Conservation (phyloP, 352 stramenopile genomes). For the Pythium insidiosum region DNA sequence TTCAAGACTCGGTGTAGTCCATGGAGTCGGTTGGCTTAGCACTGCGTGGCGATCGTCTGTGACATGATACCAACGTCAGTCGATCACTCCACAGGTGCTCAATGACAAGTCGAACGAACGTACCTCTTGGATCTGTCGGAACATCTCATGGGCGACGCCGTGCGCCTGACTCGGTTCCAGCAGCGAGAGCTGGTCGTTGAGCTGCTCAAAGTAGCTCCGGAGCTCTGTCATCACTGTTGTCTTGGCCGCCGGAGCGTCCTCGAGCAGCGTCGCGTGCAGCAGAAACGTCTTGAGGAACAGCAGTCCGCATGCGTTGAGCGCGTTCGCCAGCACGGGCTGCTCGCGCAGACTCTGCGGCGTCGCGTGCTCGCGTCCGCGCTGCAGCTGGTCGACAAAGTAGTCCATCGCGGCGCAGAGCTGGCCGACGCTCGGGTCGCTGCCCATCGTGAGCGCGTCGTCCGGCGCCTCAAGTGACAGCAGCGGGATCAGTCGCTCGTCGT, state of each 20-base stretch:
- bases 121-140: too few species aligned
- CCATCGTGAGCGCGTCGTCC: constrained; percentile 39
- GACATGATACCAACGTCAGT: too few species aligned
- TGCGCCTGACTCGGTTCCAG: too few species aligned
- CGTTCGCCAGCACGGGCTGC: constrained; percentile 14
- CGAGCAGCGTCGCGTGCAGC: constrained; percentile 27
- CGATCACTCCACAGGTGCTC: too few species aligned
- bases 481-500: constrained; percentile 53
- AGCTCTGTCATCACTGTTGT: constrained; percentile 29
- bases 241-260: constrained; percentile 25
- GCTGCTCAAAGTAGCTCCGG: constrained; percentile 23
- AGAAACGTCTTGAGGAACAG: constrained; percentile 65
- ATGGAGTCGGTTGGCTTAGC: too few species aligned
- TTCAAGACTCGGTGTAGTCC: too few species aligned
- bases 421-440: constrained; percentile 35
- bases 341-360: background rate
- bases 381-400: constrained; percentile 45
- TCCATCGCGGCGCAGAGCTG: constrained; percentile 61
- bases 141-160: too few species aligned
- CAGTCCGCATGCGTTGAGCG: constrained; percentile 37
- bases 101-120: too few species aligned
- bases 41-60: too few species aligned
- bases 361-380: constrained; percentile 2
- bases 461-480: constrained; percentile 33
- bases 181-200: constrained; percentile 13